These are phyloP conservation scores for Azolla pinnata DNA, from an alignment of 75 land plant species.

Conservation along the genomic window DNA sequence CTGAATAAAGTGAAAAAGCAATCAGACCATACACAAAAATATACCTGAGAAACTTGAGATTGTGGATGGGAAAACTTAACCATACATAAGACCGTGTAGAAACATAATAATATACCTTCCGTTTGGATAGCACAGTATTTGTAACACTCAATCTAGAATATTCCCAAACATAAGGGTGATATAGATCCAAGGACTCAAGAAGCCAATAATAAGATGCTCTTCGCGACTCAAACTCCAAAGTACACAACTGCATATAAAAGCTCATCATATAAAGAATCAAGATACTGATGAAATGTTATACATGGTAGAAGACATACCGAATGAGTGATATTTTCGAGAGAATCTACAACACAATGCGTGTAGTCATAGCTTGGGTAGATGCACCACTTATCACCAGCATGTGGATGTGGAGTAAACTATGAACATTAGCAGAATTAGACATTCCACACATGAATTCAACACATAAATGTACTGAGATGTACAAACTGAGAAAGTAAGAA, in stretches of 20 bases:
- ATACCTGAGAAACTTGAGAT: neutral
- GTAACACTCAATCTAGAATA: conserved; percentile 80
- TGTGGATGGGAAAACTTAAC: too few species aligned
- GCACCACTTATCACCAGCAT: conserved; percentile 95
- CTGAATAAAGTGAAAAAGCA: conserved; percentile 30
- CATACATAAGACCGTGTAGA: too few species aligned
- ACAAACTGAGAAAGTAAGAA: too few species aligned
- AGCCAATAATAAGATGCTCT: conserved; percentile 98
- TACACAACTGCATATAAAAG: conserved; percentile 88
- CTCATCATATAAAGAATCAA: conserved; percentile 6
- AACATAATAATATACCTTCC: conserved; percentile 48
- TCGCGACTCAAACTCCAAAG: conserved; percentile 93
- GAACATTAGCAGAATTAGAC: neutral
- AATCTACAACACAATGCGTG: conserved; percentile 94
- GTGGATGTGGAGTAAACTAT: conserved; percentile 93
- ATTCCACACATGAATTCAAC: neutral
- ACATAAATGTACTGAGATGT: too few species aligned
- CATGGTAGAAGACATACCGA: conserved; percentile 45
- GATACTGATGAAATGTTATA: neutral
- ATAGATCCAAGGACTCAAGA: conserved; percentile 63
- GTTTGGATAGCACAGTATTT: conserved; percentile 89
- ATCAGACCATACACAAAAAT: neutral
- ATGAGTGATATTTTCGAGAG: conserved; percentile 91
- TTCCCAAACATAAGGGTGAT: conserved; percentile 99
- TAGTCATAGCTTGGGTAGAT: conserved; percentile 98